Evolutionary conservation across 139 green algal species (phyloP).

Genomic region (Picochlorum sp.): DNA sequence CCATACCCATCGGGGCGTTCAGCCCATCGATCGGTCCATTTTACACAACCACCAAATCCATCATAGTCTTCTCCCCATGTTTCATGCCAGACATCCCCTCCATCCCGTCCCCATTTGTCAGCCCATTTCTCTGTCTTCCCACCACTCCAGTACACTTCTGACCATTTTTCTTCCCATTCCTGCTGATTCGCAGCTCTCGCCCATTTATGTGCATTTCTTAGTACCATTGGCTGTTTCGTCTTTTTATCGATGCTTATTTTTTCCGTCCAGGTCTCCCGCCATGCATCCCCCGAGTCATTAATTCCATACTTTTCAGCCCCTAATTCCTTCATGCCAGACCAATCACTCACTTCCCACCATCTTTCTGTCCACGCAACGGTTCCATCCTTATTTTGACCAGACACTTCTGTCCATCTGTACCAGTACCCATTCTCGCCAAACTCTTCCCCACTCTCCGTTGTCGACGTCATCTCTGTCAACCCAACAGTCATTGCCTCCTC

Average conservation of each 20-base stretch:
- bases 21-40: slow-evolving; percentile 79
- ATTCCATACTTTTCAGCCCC: slow-evolving; percentile 64
- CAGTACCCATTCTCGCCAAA: slow-evolving; percentile 67
- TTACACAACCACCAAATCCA: slow-evolving; percentile 48
- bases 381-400: slow-evolving; percentile 27
- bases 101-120: slow-evolving; percentile 74
- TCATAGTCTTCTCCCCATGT: slow-evolving; percentile 81
- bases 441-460: slow-evolving; percentile 55
- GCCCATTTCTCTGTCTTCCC: slow-evolving; percentile 69
- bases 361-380: slow-evolving; percentile 59
- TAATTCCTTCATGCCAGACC: slow-evolving; percentile 66
- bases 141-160: slow-evolving; percentile 53
- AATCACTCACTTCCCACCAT: slow-evolving; percentile 77
- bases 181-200: slow-evolving; percentile 25
- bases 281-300: slow-evolving; percentile 46
- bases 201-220: slow-evolving; percentile 77
- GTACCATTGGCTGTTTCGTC: slow-evolving; percentile 49
- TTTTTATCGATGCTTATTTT: slow-evolving; percentile 44
- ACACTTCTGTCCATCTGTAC: slow-evolving; percentile 61
- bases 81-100: slow-evolving; percentile 76
- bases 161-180: slow-evolving; percentile 89
- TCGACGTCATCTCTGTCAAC: slow-evolving; percentile 24
- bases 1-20: slow-evolving; percentile 42
- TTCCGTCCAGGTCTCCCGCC: slow-evolving; percentile 74
- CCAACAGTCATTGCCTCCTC: neutral